Base-by-base conservation (phyloP, 768 basidiomycete genomes). In the Psilocybe tampanensis region DNA sequence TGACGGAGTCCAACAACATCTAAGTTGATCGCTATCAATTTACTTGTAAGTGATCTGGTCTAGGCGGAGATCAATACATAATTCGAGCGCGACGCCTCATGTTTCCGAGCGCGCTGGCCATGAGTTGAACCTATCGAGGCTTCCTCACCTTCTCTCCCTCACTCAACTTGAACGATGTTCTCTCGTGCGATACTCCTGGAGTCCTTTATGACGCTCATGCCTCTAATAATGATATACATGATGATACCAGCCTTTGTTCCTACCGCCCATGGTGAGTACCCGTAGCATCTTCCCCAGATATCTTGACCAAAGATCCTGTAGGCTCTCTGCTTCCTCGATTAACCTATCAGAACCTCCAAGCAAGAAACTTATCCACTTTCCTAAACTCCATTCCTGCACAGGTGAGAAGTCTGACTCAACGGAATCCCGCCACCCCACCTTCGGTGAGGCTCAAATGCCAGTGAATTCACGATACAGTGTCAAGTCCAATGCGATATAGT, bases 401-500 rank as follows among this genome's bases (percentile, higher is more conserved):
- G 26, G 50, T 44, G 42, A 23, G 44, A 24, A 15, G 26, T 15
- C 43, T 19, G 8, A 15, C 11, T 48, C 45, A 7, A n/a, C n/a
- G n/a, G n/a, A n/a, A n/a, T 21, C 8, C 19, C 12, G 19, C 18
- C 24, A 4, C 0, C 24, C 5, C 9, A 18, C n/a, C 22, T 44
- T 12, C 22, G 8, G 8, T 21, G 19, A 21, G 18, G 21, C 43
- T 44, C 19, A 22, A 44, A 3, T 23, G 26, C n/a, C n/a, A n/a
- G n/a, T n/a, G n/a, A 47, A 47, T 33, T 13, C 36, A 7, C n/a
- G 6, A 21, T 2, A 6, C 43, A 62, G 61, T 62, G 61, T 47
- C 19, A 26, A 32, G 42, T 53, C 2, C 43, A 51, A 21, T 62
- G 61, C 39, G 61, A 62, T 22, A 51, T 62, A 1, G 51, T 51